phyloP scores from a whole-genome alignment of 306 rosid species.

The Canavalia gladiata region DNA sequence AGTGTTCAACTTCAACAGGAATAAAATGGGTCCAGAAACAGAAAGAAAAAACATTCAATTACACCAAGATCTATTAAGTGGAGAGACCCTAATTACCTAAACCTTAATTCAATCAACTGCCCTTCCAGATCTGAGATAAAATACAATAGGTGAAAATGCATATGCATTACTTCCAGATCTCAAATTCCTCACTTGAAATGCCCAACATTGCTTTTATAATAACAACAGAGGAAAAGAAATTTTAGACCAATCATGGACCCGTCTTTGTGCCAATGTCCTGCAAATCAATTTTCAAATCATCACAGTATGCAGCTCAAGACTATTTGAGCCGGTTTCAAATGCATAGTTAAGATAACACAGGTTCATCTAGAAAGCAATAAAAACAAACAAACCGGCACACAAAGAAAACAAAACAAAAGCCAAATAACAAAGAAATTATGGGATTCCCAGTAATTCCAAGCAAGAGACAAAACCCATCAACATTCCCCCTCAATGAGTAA shows the following conservation, averaged over 20 bases:
- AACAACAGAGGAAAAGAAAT: conserved; percentile 12
- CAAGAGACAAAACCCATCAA: conserved; percentile 24
- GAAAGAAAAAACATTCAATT: conserved; percentile 17
- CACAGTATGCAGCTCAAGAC: conserved; percentile 15
- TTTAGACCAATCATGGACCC: conserved; percentile 19
- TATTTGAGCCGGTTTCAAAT: conserved; percentile 40
- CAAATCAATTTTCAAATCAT: neutral
- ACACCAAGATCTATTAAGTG: conserved; percentile 11
- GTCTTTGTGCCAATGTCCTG: conserved; percentile 21
- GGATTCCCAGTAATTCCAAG: conserved; percentile 29
- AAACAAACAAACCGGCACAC: conserved; percentile 23
- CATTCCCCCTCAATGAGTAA: conserved; percentile 4
- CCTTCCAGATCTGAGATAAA: conserved; percentile 50
- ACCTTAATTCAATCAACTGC: conserved; percentile 30
- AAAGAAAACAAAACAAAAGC: conserved; percentile 21
- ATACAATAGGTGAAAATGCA: conserved; percentile 28
- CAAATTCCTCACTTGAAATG: conserved; percentile 26
- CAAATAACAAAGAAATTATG: neutral
- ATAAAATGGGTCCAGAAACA: neutral
- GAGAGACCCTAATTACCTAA: neutral
- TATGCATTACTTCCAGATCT: conserved; percentile 19
- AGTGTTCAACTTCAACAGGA: conserved; percentile 16
- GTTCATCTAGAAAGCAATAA: conserved; percentile 32
- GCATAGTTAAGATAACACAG: conserved; percentile 34
- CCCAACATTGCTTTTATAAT: conserved; percentile 25